Evolutionary conservation across 306 rosid genomes (phyloP), one percentile per base, ranked within the genome.

Genomic region (Quercus agrifolia): DNA sequence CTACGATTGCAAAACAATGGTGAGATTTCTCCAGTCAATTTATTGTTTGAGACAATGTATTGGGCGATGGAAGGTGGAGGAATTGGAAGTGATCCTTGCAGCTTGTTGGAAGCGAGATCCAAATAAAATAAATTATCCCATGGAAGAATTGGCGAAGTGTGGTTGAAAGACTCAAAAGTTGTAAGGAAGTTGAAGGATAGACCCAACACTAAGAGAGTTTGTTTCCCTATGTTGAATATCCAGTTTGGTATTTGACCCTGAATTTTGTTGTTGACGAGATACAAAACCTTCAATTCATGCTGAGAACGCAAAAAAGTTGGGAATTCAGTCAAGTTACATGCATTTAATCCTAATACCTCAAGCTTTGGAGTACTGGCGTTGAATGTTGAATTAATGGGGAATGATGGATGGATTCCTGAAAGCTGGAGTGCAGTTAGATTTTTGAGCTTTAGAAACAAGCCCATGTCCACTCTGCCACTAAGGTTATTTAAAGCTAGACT

Each of bases 401-500:
- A 61, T 61, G 35, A 23, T 10, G 12, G 13, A 12, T 61, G 25
- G 67, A 21, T 1, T 0, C 1, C 3, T 3, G 33, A 61, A 21
- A 61, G 31, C 4, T 11, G 0, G 18, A 61, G 17, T 1, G 0
- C 0, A 11, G 0, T 0, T 4, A 61, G 33, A 1, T 23, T 61
- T 61, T 4, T 11, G 19, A 61, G 67, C 14, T 13, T 61, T 7
- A 25, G 3, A 61, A 61, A 61, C 35, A 61, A 25, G 6, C 11
- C 67, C 25, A 25, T 1, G 17, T 61, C 33, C 67, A 61, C 67
- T 2, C 0, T 23, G 67, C 67, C 67, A 61, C 67, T 25, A 5
- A 61, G 25, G 6, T 25, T 2, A 13, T 25, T 25, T 0, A 0
- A 0, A 12, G 0, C 0, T 0, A 12, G 35, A 4, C 0, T 0